phyloP scores from a whole-genome alignment of 1,139 yeast genomes.

The Scheffersomyces stambukii region DNA sequence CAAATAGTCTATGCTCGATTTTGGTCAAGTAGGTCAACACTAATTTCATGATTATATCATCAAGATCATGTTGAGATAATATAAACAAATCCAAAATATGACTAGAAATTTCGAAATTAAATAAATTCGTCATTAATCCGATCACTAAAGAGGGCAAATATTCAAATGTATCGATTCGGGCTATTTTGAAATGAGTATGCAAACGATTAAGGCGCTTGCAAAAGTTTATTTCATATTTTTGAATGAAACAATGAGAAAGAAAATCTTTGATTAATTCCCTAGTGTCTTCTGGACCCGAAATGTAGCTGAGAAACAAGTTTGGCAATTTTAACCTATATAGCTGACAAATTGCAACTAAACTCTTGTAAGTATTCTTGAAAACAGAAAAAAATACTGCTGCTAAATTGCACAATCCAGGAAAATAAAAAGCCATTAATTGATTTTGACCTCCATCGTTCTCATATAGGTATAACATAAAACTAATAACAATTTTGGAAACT shows the following conservation, averaged over 20 bases:
- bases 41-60: conserved; percentile 39
- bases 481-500: conserved; percentile 24
- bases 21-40: conserved; percentile 46
- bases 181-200: conserved; percentile 45
- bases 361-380: conserved; percentile 27
- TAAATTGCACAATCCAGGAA: conserved; percentile 26
- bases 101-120: conserved; percentile 23
- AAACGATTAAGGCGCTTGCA: conserved; percentile 41
- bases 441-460: conserved; percentile 12
- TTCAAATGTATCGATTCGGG: conserved; percentile 29
- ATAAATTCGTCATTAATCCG: conserved; percentile 18
- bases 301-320: conserved; percentile 18
- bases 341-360: conserved; percentile 45
- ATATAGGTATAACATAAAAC: conserved; percentile 17
- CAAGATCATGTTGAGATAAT: conserved; percentile 44
- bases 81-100: conserved; percentile 51
- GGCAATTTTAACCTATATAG: conserved; percentile 32
- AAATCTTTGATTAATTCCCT: conserved; percentile 7
- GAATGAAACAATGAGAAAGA: conserved; percentile 11
- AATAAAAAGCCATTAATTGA: conserved; percentile 13
- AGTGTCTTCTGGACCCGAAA: conserved; percentile 7
- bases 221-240: conserved; percentile 46
- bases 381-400: conserved; percentile 41
- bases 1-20: conserved; percentile 51
- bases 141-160: conserved; percentile 20